Conservation (phyloP, 306 rosid species). For the Pueraria montana region DNA sequence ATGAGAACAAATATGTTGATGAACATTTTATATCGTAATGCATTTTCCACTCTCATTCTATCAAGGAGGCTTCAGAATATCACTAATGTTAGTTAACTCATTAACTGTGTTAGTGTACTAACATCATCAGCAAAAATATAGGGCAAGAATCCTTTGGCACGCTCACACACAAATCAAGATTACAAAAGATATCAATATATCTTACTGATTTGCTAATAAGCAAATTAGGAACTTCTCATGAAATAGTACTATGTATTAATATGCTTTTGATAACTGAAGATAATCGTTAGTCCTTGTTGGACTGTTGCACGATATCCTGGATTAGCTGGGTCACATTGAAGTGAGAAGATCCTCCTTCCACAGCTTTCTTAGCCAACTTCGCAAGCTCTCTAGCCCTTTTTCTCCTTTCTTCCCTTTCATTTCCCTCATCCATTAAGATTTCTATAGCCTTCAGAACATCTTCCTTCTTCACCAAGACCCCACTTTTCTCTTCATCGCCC, state of each 20-base stretch:
- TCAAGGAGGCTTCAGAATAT: too few relatives aligned
- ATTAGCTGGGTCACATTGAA: slow-evolving; percentile 50
- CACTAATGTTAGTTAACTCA: too few relatives aligned
- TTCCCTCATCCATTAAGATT: slow-evolving; percentile 53
- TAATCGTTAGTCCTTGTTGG: slow-evolving; percentile 7
- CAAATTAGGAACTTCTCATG: neutral
- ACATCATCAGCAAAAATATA: too few relatives aligned
- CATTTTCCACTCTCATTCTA: too few relatives aligned
- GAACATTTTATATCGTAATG: too few relatives aligned
- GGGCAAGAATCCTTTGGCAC: too few relatives aligned
- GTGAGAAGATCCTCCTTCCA: slow-evolving; percentile 75
- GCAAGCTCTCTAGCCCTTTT: slow-evolving; percentile 51
- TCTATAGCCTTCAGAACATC: slow-evolving; percentile 52
- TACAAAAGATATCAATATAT: too few relatives aligned
- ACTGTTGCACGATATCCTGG: slow-evolving; percentile 55
- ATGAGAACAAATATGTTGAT: too few relatives aligned
- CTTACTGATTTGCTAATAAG: too few relatives aligned
- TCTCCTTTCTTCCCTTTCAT: slow-evolving; percentile 56
- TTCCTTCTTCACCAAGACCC: slow-evolving; percentile 58
- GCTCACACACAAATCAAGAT: too few relatives aligned
- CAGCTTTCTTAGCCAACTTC: slow-evolving; percentile 56
- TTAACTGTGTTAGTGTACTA: too few relatives aligned
- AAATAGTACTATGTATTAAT: neutral
- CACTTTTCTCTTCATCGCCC: slow-evolving; percentile 59
- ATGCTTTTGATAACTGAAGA: neutral